Percentiles rank a stretch among this genome's conserved stretches.
Evolutionary conservation across 805 yeast species (phyloP).

Genomic region (Suhomyces sp.): DNA sequence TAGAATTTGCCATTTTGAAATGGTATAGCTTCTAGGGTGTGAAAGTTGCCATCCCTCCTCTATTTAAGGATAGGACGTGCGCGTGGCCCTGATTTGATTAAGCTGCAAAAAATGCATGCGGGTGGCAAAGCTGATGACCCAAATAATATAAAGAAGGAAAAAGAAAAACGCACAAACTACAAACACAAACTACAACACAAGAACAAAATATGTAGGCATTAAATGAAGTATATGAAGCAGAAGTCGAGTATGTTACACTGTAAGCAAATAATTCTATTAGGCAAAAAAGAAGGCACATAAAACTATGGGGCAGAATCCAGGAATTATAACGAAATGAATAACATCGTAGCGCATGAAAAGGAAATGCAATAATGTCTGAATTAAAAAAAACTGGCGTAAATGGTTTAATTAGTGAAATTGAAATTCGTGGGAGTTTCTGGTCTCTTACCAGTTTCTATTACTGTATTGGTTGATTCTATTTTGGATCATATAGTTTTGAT

Average conservation of each 20-base stretch:
- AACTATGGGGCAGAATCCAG: not conserved
- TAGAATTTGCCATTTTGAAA: not conserved
- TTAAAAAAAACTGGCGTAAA: not conserved
- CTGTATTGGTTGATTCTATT: conserved; percentile 10
- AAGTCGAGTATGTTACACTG: not conserved
- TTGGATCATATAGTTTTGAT: conserved; percentile 11
- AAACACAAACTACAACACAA: not conserved
- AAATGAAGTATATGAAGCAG: not conserved
- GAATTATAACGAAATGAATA: not conserved
- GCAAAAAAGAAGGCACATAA: not conserved
- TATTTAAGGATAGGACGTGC: not conserved
- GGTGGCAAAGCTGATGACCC: not conserved
- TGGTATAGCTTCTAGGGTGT: not conserved
- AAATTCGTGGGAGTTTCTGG: not conserved
- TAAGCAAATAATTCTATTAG: not conserved
- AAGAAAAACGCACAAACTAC: not conserved
- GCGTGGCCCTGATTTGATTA: not conserved
- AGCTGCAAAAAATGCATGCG: not conserved
- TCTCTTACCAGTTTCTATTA: conserved; percentile 11
- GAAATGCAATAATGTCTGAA: not conserved
- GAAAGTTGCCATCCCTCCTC: not conserved
- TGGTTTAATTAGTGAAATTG: not conserved
- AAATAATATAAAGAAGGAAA: not conserved
- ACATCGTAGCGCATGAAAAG: not conserved
- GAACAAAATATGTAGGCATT: not conserved